These are phyloP conservation scores for Udeniomyces megalosporus DNA, from an alignment of 768 basidiomycete species.

Conservation along the genomic window DNA sequence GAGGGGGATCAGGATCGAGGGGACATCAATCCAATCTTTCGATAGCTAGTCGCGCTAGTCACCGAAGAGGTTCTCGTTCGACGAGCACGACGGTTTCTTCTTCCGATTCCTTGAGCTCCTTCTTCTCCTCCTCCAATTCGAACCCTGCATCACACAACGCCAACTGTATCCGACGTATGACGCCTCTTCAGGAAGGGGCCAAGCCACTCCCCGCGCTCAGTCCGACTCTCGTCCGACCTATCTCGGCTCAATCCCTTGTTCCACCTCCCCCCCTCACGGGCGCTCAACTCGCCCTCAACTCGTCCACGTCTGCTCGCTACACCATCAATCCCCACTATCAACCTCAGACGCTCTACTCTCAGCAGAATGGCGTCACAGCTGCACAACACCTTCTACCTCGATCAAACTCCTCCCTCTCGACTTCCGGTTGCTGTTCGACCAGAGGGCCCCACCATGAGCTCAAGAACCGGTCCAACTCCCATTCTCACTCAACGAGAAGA, in stretches of 20 bases:
- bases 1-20: neutral
- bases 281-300: neutral
- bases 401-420: neutral
- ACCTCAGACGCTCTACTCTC: neutral
- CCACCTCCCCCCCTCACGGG: slow-evolving; percentile 1
- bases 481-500: too few species aligned
- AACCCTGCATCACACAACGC: too few species aligned
- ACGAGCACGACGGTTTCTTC: slow-evolving; percentile 10
- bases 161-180: slow-evolving; percentile 7
- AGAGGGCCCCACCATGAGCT: too few species aligned
- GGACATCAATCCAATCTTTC: neutral
- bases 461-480: too few species aligned
- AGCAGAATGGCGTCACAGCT: neutral
- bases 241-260: slow-evolving; percentile 7
- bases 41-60: neutral
- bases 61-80: neutral
- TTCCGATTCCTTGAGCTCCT: neutral
- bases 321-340: neutral
- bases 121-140: neutral
- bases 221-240: neutral
- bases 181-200: slow-evolving; percentile 7
- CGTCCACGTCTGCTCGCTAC: neutral
- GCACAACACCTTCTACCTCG: neutral
- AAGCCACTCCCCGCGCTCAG: neutral
- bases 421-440: too few species aligned